These are phyloP conservation scores for Ceratobasidium sp. DNA, from an alignment of 1,284 basidiomycete species.

Conservation along the genomic window DNA sequence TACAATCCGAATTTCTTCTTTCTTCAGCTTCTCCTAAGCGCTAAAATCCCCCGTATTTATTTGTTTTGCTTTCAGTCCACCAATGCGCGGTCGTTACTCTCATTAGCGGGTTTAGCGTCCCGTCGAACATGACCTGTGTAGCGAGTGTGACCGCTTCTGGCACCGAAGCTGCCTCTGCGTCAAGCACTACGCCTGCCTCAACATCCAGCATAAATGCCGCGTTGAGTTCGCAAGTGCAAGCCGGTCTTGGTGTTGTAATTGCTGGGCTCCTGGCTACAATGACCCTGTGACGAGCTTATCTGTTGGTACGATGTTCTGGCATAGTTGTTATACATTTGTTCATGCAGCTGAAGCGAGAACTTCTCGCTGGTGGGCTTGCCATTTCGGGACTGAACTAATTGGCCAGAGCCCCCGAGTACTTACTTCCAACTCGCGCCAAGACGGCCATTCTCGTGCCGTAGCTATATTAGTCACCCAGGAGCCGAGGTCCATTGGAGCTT, in stretches of 20 bases:
- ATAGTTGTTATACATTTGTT: too few relatives aligned
- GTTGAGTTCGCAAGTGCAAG: not conserved
- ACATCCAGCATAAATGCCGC: slow-evolving; percentile 20
- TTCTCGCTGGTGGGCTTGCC: slow-evolving; percentile 3
- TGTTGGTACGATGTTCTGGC: too few relatives aligned
- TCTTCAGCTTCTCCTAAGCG: too few relatives aligned
- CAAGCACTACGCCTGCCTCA: slow-evolving; percentile 23
- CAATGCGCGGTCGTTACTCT: slow-evolving; percentile 81
- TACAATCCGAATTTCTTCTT: not conserved
- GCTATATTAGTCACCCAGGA: slow-evolving; percentile 32
- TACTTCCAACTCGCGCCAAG: not conserved
- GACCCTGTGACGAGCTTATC: too few relatives aligned
- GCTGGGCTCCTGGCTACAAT: slow-evolving; percentile 36
- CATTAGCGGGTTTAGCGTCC: slow-evolving; percentile 63
- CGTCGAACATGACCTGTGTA: slow-evolving; percentile 61
- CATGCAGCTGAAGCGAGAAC: slow-evolving; percentile 4
- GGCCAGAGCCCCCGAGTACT: too few relatives aligned
- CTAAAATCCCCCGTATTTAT: slow-evolving; percentile 33
- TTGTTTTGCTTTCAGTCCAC: slow-evolving; percentile 28
- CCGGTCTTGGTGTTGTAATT: slow-evolving; percentile 25
- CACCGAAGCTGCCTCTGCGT: not conserved
- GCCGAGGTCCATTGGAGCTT: not conserved
- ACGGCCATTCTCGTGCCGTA: slow-evolving; percentile 1
- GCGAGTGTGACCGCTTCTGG: slow-evolving; percentile 9
- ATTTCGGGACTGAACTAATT: not conserved